Evolutionary conservation across 352 stramenopile species (phyloP), one percentile per base, ranked within the genome.

Genomic region (Phytopythium oedochilum): DNA sequence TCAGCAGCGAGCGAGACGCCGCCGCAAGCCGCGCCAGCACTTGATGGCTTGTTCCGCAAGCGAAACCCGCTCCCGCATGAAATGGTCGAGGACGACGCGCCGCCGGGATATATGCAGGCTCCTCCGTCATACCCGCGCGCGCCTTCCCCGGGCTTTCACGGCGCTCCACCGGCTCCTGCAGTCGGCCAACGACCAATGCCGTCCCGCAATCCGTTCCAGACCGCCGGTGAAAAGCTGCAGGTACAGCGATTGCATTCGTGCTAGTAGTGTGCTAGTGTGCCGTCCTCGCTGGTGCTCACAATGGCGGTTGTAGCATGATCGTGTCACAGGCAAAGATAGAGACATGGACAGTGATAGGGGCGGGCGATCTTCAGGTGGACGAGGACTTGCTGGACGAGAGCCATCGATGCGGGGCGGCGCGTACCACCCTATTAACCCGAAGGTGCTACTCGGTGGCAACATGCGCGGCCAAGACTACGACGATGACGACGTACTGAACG

Each of bases 401-500:
- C 57, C 70, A 9, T 36, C 45, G 17, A 52, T 39, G 47, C 63
- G 72, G 35, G 62, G 61, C 40, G 69, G 75, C 9, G 61, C 65
- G 3, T 93, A 90, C 53, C 83, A 93, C 39, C 83, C 83, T 28
- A 82, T 92, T 39, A 92, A 93, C 26, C 76, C 81, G 32, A 68
- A 90, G 34, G 48, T 92, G 17, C 57, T 93, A 8, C 68, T 93
- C 35, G 73, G 75, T 29, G 74, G 73, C 23, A 22, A 7, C 42
- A 29, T 44, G n/a, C 46, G 53, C 14, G 53, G 57, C 38, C 50
- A 44, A 45, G 55, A 62, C 14, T 65, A 64, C 1, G 65, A 66
- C 5, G 46, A 70, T 2, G 65, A 75, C 5, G 56, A 68, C 17
- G 59, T 65, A 39, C 58, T 50, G 9, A 61, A 55, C 15, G 71